Base-by-base conservation (phyloP, 441 rosid species). In the Erodium moschatum region DNA sequence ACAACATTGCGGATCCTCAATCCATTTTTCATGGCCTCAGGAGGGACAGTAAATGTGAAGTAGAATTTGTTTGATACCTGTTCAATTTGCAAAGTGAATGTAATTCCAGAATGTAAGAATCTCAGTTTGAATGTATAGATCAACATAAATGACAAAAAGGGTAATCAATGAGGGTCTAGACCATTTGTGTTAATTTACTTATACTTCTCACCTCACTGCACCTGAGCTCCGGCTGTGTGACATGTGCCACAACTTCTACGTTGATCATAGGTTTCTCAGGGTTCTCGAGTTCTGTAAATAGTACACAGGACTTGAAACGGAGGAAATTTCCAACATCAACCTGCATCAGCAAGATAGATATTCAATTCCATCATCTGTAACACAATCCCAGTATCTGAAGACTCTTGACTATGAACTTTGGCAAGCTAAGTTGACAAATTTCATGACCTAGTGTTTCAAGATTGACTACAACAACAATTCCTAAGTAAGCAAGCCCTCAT, bases 171-270 rank as follows among this genome's bases (percentile, higher is more conserved):
- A 35, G 6, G 40, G 40, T 7, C 40, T 35, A 35, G 6, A 35
- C 40, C 40, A 35, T 5, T 35, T 35, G 8, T 35, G 8, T 5
- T 35, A 35, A 5, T 7, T 35, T 27, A 27, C 13, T 31, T 1
- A 35, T 16, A 15, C 8, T 15, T 16, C 61, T 62, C 73, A 89
- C 97, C 93, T 91, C 96, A 42, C 97, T 85, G 13, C 88, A 81
- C 72, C 92, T 84, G 48, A 87, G 72, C 85, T 91, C 97, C 19
- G 96, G 93, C 70, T 86, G 84, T 15, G 92, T 84, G 77, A 89
- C 97, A 78, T 91, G 96, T 7, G 97, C 97, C 42, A 87, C 92
- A 66, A 86, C 97, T 83, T 91, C 97, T 6, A 91, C 76, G 56
- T 74, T 85, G 44, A 91, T 89, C 46, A 89, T 76, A n/a, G 97